Conservation (phyloP, 331 rosid species). For the Telfairia occidentalis region DNA sequence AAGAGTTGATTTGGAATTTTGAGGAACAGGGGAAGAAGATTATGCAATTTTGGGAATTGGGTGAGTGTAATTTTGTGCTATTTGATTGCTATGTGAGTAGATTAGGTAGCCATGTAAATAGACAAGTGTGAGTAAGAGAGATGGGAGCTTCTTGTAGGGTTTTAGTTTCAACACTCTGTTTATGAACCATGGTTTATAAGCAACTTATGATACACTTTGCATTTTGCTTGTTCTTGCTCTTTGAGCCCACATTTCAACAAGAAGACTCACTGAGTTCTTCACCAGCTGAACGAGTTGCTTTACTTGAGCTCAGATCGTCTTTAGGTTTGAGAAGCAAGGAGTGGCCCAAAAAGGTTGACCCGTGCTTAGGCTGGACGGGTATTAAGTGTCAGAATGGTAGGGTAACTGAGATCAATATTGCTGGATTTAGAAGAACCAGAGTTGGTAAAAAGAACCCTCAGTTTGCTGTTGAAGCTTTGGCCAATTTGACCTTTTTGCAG, state of each 20-base stretch:
- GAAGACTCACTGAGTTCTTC: constrained; percentile 55
- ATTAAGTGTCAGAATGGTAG: constrained; percentile 54
- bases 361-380: constrained; percentile 63
- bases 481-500: constrained; percentile 51
- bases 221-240: constrained; percentile 27
- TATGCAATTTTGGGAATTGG: constrained; percentile 31
- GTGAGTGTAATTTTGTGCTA: constrained; percentile 21
- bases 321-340: constrained; percentile 70
- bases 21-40: constrained; percentile 11
- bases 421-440: constrained; percentile 75
- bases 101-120: neutral
- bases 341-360: constrained; percentile 80
- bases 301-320: constrained; percentile 62
- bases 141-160: constrained; percentile 38
- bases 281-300: constrained; percentile 31
- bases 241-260: constrained; percentile 58
- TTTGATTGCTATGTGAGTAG: constrained; percentile 19
- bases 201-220: constrained; percentile 24
- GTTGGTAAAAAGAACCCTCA: constrained; percentile 59
- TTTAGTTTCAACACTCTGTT: constrained; percentile 28
- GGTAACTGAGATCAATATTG: constrained; percentile 63
- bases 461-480: constrained; percentile 54
- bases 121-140: constrained; percentile 20
- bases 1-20: constrained; percentile 16
- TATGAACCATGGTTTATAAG: constrained; percentile 49